Percentiles rank a stretch among this genome's conserved stretches.
Conservation (phyloP, 768 basidiomycete genomes). For the Jaapia argillacea region DNA sequence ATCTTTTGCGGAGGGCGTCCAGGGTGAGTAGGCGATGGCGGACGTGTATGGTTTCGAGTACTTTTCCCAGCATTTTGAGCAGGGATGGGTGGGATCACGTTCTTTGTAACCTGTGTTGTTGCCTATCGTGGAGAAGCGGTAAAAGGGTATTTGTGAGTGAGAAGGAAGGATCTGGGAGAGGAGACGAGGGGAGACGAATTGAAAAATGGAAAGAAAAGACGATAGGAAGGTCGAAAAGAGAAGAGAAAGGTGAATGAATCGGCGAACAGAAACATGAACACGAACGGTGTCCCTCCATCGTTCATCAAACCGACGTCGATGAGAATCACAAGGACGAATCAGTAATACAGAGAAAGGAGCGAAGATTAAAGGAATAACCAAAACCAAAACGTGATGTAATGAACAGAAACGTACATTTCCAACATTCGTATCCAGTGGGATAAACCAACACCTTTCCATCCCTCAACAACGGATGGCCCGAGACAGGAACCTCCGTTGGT, state of each 20-base stretch:
- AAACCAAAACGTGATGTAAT: background rate
- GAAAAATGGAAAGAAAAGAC: slow-evolving; percentile 25
- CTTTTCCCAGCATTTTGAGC: slow-evolving; percentile 66
- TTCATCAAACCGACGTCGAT: slow-evolving; percentile 19
- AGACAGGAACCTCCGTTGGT: slow-evolving; percentile 52
- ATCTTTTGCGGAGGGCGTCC: slow-evolving; percentile 12
- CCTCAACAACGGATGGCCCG: slow-evolving; percentile 59
- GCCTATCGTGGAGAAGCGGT: no score
- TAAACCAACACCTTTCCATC: slow-evolving; percentile 61
- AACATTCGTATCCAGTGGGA: slow-evolving; percentile 49
- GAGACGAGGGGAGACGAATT: slow-evolving; percentile 42
- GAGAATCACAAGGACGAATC: slow-evolving; percentile 11
- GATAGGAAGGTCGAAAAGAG: no score
- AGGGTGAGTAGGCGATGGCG: slow-evolving; percentile 44
- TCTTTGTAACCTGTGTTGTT: slow-evolving; percentile 68
- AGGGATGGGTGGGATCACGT: slow-evolving; percentile 55
- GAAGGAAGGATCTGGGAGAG: background rate
- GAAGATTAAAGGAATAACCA: slow-evolving; percentile 18
- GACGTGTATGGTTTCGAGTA: slow-evolving; percentile 53
- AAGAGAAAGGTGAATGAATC: no score
- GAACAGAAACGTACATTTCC: slow-evolving; percentile 46
- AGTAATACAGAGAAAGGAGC: slow-evolving; percentile 13
- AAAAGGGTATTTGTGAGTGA: background rate
- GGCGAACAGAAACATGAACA: no score
- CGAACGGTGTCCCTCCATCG: slow-evolving; percentile 45